Percentiles rank a stretch among this genome's conserved stretches.
Conservation (phyloP, 352 stramenopile genomes). For the Pythium dissotocum region DNA sequence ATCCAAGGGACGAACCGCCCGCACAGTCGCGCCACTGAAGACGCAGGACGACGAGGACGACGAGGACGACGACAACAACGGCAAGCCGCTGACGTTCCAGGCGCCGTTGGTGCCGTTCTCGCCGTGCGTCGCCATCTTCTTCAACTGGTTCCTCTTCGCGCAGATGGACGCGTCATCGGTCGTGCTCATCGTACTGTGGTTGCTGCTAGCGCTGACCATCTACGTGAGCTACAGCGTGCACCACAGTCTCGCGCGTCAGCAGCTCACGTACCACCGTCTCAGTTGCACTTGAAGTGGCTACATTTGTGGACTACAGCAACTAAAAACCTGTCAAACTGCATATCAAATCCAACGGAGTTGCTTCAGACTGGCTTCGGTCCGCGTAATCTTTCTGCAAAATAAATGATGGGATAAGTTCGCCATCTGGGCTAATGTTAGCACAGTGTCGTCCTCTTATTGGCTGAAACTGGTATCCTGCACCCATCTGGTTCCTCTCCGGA, state of each 20-base stretch:
- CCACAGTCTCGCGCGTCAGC: slow-evolving; percentile 70
- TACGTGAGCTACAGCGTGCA: slow-evolving; percentile 77
- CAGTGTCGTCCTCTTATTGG: slow-evolving; percentile 9
- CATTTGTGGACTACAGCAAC: neutral
- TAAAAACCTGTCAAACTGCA: neutral
- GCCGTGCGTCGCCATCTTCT: slow-evolving; percentile 82
- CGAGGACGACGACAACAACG: slow-evolving; percentile 36
- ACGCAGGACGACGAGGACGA: slow-evolving; percentile 8
- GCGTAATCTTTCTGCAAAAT: neutral
- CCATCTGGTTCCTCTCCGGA: neutral
- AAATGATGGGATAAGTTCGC: neutral
- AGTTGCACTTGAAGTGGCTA: slow-evolving; percentile 8
- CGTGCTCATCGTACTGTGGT: slow-evolving; percentile 64
- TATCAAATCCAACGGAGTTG: neutral
- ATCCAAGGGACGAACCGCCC: neutral
- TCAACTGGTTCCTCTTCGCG: slow-evolving; percentile 88
- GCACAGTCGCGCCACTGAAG: neutral
- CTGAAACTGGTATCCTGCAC: slow-evolving; percentile 11
- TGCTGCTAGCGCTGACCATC: slow-evolving; percentile 60
- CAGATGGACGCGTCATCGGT: slow-evolving; percentile 75
- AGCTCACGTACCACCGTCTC: slow-evolving; percentile 64
- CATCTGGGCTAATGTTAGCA: slow-evolving; percentile 10
- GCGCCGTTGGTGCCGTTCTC: slow-evolving; percentile 75
- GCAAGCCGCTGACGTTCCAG: slow-evolving; percentile 46
- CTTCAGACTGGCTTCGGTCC: neutral